A percentile compares a stretch with the other conserved stretches of the same genome.
Conservation (phyloP, 2,329 filamentous ascomycete genomes). For the Cladosporium sp. region DNA sequence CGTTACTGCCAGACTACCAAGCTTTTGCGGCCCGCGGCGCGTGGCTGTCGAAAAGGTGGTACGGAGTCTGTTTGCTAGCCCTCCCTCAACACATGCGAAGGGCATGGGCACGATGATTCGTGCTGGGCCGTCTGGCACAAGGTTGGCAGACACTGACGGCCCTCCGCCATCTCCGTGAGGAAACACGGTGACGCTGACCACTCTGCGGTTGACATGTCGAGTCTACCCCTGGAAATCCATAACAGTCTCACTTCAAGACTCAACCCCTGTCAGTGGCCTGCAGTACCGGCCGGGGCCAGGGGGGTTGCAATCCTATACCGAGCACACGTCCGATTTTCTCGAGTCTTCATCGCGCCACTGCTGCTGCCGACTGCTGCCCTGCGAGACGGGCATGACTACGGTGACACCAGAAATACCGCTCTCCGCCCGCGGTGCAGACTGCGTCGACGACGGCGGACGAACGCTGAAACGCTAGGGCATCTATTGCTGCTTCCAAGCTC, state of each 20-base stretch:
- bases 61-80: not conserved
- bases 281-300: conserved; percentile 1
- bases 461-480: conserved; percentile 12
- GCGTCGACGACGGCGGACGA: not conserved
- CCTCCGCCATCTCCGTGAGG: conserved; percentile 14
- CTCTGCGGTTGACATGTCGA: not conserved
- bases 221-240: conserved; percentile 2
- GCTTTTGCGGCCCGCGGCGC: conserved; percentile 11
- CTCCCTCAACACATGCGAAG: conserved; percentile 6
- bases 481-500: conserved; percentile 8
- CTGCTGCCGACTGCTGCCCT: conserved; percentile 1
- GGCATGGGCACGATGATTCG: conserved; percentile 5
- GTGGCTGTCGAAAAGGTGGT: conserved; percentile 7
- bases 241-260: conserved; percentile 1
- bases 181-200: conserved; percentile 10
- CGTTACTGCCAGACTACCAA: conserved; percentile 9
- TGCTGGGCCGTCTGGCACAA: not conserved
- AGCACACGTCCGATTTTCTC: not conserved
- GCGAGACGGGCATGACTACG: not conserved
- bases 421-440: not conserved
- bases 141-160: conserved; percentile 3
- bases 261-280: conserved; percentile 6
- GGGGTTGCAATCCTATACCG: not conserved
- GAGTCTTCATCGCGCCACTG: conserved; percentile 11
- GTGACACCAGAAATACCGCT: not conserved